Evolutionary conservation across 148 eudicot species (phyloP).

Genomic region (Beta vulgaris): DNA sequence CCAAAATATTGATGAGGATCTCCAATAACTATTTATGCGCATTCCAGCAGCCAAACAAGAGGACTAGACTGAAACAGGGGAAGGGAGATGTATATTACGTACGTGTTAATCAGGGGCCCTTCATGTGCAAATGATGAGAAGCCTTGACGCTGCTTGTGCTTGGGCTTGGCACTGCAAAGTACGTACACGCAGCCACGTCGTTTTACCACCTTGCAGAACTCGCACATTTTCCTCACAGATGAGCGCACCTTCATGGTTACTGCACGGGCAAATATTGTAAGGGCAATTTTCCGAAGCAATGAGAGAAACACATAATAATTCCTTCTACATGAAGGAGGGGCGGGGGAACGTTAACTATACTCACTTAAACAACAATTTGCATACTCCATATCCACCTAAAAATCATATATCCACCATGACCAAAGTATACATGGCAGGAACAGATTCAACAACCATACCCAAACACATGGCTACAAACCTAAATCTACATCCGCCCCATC

Average conservation of each 20-base stretch:
- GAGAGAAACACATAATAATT: neutral
- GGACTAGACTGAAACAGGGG: neutral
- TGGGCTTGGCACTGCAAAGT: constrained; percentile 65
- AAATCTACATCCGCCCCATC: too few species aligned
- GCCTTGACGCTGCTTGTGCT: constrained; percentile 93
- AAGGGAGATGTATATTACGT: constrained; percentile 22
- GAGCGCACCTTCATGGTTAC: constrained; percentile 75
- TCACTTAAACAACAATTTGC: neutral
- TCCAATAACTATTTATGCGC: neutral
- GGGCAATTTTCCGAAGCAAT: neutral
- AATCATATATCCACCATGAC: too few species aligned
- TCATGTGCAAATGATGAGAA: constrained; percentile 62
- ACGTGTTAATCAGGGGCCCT: constrained; percentile 41
- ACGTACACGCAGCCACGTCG: constrained; percentile 77
- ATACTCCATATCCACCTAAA: neutral
- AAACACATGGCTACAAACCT: too few species aligned
- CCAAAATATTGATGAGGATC: neutral
- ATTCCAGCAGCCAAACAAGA: neutral
- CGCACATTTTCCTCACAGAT: constrained; percentile 87
- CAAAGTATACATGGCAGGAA: neutral
- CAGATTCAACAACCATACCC: neutral
- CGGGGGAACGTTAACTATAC: neutral
- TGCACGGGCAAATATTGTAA: constrained; percentile 10
- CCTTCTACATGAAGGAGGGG: neutral
- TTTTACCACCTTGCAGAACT: constrained; percentile 74